phyloP scores from a whole-genome alignment of 495 filamentous ascomycete species.

The Halenospora varia region DNA sequence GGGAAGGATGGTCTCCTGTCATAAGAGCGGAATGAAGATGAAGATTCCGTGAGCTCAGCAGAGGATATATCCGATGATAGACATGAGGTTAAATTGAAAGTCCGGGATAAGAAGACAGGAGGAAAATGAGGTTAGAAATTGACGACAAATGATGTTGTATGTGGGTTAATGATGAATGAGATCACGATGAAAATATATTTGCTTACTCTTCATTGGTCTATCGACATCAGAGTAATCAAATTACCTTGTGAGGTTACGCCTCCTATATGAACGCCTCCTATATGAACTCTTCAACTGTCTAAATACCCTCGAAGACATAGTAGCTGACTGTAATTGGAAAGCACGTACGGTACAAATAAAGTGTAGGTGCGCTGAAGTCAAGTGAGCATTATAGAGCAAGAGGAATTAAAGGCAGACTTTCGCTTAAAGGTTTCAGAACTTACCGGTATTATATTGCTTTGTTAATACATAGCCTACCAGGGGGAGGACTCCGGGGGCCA shows the following conservation, averaged over 20 bases:
- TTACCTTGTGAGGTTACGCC: not conserved
- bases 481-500: no score
- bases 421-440: no score
- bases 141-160: not conserved
- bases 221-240: not conserved
- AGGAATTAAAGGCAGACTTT: no score
- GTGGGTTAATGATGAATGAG: not conserved
- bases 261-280: not conserved
- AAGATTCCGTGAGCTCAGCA: not conserved
- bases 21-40: not conserved
- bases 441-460: no score
- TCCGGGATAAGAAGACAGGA: not conserved
- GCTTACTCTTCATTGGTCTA: not conserved
- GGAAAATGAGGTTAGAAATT: not conserved
- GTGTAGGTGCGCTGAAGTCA: no score
- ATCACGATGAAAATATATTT: not conserved
- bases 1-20: not conserved
- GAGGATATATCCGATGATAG: not conserved
- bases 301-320: not conserved
- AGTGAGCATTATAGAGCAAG: no score
- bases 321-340: no score
- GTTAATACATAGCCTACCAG: no score
- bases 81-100: not conserved
- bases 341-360: no score
- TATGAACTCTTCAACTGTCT: not conserved